Evolutionary conservation across 176 grass and related monocot genomes (phyloP).

Genomic region (Eragrostis nindensis): DNA sequence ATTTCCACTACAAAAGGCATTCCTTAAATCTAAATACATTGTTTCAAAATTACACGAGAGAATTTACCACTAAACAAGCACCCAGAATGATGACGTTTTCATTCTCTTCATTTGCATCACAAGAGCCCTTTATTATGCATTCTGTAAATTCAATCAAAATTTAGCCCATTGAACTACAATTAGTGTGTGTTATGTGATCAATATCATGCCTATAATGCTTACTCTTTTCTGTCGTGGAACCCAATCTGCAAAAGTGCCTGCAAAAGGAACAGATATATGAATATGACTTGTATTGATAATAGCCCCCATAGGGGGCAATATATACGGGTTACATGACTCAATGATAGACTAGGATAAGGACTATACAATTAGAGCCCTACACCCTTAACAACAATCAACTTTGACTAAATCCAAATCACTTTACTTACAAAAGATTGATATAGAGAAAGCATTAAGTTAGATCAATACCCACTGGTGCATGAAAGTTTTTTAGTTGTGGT

Average conservation of each 20-base stretch:
- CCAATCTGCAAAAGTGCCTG: slow-evolving; percentile 86
- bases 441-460: neutral
- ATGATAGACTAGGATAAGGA: no score
- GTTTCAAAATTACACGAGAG: neutral
- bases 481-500: slow-evolving; percentile 49
- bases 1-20: neutral
- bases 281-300: no score
- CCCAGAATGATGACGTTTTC: slow-evolving; percentile 52
- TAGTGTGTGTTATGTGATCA: neutral
- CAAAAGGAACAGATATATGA: slow-evolving; percentile 41
- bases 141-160: slow-evolving; percentile 50
- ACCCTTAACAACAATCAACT: slow-evolving; percentile 26
- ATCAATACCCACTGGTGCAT: slow-evolving; percentile 83
- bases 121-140: slow-evolving; percentile 64
- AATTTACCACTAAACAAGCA: slow-evolving; percentile 64
- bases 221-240: slow-evolving; percentile 67
- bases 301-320: no score
- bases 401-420: slow-evolving; percentile 26
- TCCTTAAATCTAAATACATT: neutral
- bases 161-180: neutral
- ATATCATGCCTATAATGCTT: slow-evolving; percentile 31
- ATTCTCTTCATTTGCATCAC: slow-evolving; percentile 44
- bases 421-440: neutral
- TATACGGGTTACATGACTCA: no score
- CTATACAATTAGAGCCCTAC: no score